phyloP scores from a whole-genome alignment of 2,329 filamentous ascomycete species.

The Aspergillus chevalieri region DNA sequence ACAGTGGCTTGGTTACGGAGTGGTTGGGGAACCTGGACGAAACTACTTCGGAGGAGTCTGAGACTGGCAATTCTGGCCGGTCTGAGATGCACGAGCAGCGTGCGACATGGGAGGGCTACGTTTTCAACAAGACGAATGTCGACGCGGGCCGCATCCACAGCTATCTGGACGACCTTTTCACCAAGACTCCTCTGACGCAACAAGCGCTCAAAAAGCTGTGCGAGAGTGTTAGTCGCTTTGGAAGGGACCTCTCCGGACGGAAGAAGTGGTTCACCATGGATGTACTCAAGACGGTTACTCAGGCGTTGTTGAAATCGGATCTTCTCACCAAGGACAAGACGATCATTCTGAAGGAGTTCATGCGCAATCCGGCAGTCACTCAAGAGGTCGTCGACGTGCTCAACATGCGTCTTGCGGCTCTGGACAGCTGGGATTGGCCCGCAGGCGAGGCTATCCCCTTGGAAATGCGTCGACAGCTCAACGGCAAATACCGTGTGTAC shows the following conservation, averaged over 20 bases:
- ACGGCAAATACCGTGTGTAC: constrained; percentile 54
- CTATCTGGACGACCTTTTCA: constrained; percentile 51
- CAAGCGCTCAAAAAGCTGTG: constrained; percentile 41
- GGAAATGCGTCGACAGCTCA: constrained; percentile 49
- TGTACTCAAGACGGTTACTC: constrained; percentile 42
- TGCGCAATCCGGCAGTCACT: constrained; percentile 44
- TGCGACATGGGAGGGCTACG: constrained; percentile 49
- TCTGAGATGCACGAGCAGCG: constrained; percentile 51
- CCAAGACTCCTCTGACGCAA: constrained; percentile 32
- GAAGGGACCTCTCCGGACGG: constrained; percentile 19
- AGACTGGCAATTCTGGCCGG: constrained; percentile 39
- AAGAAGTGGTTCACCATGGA: constrained; percentile 36
- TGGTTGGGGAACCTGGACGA: constrained; percentile 41
- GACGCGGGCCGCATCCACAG: constrained; percentile 41
- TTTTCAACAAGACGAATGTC: constrained; percentile 46
- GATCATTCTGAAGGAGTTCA: constrained; percentile 46
- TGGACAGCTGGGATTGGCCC: constrained; percentile 51
- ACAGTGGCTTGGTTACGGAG: constrained; percentile 50
- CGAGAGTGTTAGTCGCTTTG: constrained; percentile 34
- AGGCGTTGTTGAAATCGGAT: constrained; percentile 46
- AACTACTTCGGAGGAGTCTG: constrained; percentile 17
- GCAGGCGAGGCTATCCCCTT: constrained; percentile 37
- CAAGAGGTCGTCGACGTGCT: constrained; percentile 52
- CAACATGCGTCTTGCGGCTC: constrained; percentile 48
- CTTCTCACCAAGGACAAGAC: constrained; percentile 49